phyloP scores from a whole-genome alignment of 352 stramenopile species.

The Phytophthora fragariae region DNA sequence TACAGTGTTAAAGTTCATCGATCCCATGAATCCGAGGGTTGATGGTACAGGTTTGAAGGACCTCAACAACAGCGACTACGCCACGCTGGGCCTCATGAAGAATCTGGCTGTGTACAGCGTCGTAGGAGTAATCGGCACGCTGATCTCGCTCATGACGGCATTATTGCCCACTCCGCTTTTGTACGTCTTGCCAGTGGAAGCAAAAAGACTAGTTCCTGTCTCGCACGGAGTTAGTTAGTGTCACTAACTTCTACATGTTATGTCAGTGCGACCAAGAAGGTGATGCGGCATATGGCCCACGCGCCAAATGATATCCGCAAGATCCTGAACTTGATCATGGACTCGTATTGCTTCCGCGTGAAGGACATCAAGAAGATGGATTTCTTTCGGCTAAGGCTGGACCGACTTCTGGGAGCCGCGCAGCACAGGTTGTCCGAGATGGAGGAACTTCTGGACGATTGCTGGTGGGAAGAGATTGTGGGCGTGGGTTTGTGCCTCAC shows the following conservation, averaged over 20 bases:
- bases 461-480: constrained; percentile 80
- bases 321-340: constrained; percentile 83
- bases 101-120: constrained; percentile 74
- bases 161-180: constrained; percentile 69
- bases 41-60: constrained; percentile 52
- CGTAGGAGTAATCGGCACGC: constrained; percentile 62
- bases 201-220: background rate
- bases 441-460: constrained; percentile 61
- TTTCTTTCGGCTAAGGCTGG: constrained; percentile 68
- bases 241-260: background rate
- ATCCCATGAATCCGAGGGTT: constrained; percentile 68
- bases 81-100: constrained; percentile 59
- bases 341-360: constrained; percentile 79
- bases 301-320: constrained; percentile 67
- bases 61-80: constrained; percentile 48
- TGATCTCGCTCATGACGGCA: constrained; percentile 66
- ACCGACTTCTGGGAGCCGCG: constrained; percentile 48
- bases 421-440: constrained; percentile 52
- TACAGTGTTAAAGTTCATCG: constrained; percentile 68
- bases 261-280: constrained; percentile 56
- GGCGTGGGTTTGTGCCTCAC: constrained; percentile 53
- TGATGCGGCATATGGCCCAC: constrained; percentile 53
- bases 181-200: constrained; percentile 32
- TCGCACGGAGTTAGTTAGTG: background rate
- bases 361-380: constrained; percentile 82